phyloP scores from a whole-genome alignment of 805 yeast species.

The Ogataea paraovalis region DNA sequence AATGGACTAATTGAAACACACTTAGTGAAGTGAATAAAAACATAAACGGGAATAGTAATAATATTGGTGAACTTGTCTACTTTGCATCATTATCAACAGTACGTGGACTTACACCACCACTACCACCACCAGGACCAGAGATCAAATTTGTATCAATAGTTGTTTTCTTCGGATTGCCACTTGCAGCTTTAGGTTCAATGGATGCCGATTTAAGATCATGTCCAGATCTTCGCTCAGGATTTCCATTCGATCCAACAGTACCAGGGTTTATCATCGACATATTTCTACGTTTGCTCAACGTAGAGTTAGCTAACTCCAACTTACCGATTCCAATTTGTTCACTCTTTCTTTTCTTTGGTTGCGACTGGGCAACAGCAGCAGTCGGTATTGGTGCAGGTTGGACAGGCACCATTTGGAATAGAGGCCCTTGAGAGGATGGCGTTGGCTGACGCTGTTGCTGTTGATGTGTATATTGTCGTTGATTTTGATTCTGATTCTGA shows the following conservation, averaged over 20 bases:
- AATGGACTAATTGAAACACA: neutral
- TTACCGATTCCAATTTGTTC: slow-evolving; percentile 14
- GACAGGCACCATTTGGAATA: neutral
- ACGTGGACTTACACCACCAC: slow-evolving; percentile 17
- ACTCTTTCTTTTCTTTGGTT: slow-evolving; percentile 7
- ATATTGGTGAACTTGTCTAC: neutral
- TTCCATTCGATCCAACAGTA: neutral
- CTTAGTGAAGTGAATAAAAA: neutral
- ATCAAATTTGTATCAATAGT: neutral
- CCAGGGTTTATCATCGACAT: slow-evolving; percentile 6
- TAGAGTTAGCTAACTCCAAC: slow-evolving; percentile 33
- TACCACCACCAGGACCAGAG: slow-evolving; percentile 8
- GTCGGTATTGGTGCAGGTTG: neutral
- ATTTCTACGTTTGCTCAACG: slow-evolving; percentile 33
- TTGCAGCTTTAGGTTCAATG: neutral
- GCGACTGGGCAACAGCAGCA: neutral
- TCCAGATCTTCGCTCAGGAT: neutral
- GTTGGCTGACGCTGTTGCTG: neutral
- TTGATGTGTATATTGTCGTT: neutral
- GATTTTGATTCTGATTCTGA: neutral
- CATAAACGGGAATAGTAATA: neutral
- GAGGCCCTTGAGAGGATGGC: neutral
- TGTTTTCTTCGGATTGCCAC: neutral
- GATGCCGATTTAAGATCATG: neutral
- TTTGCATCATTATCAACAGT: slow-evolving; percentile 14